Conservation (phyloP, 1,284 basidiomycete species). For the Cutaneotrichosporon cyanovorans region DNA sequence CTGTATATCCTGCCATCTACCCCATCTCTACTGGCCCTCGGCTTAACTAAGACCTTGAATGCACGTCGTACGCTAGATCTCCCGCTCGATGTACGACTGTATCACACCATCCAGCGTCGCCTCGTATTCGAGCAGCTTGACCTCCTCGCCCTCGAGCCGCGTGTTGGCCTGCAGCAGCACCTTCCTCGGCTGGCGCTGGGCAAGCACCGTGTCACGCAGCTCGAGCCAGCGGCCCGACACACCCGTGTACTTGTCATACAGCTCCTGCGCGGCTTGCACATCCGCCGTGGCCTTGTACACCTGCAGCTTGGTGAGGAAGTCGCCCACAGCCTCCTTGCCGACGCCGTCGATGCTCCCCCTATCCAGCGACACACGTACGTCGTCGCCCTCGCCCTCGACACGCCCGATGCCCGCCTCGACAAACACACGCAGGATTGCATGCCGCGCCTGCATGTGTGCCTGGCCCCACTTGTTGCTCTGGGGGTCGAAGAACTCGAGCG, state of each 20-base stretch:
- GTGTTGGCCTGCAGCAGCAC: slow-evolving; percentile 20
- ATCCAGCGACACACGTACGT: slow-evolving; percentile 12
- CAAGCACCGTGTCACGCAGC: slow-evolving; percentile 13
- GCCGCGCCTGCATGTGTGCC: slow-evolving; percentile 67
- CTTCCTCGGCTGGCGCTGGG: slow-evolving; percentile 16
- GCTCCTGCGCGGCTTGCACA: slow-evolving; percentile 7
- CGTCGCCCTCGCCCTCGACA: slow-evolving; percentile 10
- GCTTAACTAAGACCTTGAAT: no score
- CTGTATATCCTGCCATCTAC: no score
- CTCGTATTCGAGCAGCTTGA: slow-evolving; percentile 14
- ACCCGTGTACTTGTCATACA: slow-evolving; percentile 9
- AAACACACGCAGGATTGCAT: slow-evolving; percentile 14
- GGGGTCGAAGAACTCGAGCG: slow-evolving; percentile 75
- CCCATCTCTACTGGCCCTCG: no score
- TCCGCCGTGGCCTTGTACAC: slow-evolving; percentile 18
- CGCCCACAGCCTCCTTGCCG: slow-evolving; percentile 13
- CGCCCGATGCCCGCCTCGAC: slow-evolving; percentile 10
- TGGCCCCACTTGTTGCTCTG: slow-evolving; percentile 72
- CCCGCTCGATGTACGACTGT: slow-evolving; percentile 14
- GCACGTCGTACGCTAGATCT: no score
- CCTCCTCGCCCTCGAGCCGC: slow-evolving; percentile 8
- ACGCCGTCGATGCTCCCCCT: slow-evolving; percentile 8
- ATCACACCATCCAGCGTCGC: slow-evolving; percentile 12
- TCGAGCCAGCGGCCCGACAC: slow-evolving; percentile 12
- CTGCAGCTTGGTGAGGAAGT: slow-evolving; percentile 16